Percentiles rank a stretch among this genome's conserved stretches.
These are phyloP conservation scores for Pythium periplocum DNA, from an alignment of 352 stramenopile species.

Conservation along the genomic window DNA sequence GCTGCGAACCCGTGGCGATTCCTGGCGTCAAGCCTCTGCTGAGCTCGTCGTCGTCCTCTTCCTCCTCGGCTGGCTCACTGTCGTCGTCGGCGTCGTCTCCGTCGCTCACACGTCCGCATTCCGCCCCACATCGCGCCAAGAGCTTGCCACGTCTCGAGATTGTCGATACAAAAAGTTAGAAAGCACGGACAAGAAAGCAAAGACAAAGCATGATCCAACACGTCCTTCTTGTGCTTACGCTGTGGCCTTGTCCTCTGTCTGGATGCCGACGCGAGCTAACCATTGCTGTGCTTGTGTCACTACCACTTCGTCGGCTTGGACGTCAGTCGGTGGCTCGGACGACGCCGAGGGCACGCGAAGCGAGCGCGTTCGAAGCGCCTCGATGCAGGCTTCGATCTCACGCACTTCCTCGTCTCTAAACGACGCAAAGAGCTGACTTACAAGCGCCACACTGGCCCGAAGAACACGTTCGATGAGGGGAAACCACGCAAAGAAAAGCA, in stretches of 20 bases:
- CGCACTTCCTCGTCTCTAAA: not conserved
- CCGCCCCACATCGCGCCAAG: slow-evolving; percentile 41
- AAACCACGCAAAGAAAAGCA: slow-evolving; percentile 1
- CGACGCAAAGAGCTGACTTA: slow-evolving; percentile 20
- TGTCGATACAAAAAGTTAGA: not conserved
- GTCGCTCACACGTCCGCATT: slow-evolving; percentile 26
- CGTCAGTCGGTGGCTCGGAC: too few relatives aligned
- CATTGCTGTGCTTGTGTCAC: not conserved
- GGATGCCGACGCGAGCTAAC: not conserved
- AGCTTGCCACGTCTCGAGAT: slow-evolving; percentile 38
- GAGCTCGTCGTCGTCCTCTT: slow-evolving; percentile 3
- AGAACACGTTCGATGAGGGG: too few relatives aligned
- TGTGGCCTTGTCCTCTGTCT: not conserved
- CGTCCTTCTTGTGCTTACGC: too few relatives aligned
- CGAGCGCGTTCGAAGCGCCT: slow-evolving; percentile 10
- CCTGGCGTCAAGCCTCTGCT: not conserved
- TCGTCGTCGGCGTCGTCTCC: too few relatives aligned
- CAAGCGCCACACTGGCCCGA: slow-evolving; percentile 10
- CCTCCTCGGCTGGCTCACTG: not conserved
- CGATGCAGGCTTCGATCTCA: slow-evolving; percentile 2
- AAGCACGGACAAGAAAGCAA: not conserved
- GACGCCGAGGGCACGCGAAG: slow-evolving; percentile 5
- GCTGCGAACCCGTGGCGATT: slow-evolving; percentile 23
- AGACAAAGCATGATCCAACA: not conserved
- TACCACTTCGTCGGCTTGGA: not conserved